phyloP scores from a whole-genome alignment of 208 protist species.

The Leishmania amazonensis region DNA sequence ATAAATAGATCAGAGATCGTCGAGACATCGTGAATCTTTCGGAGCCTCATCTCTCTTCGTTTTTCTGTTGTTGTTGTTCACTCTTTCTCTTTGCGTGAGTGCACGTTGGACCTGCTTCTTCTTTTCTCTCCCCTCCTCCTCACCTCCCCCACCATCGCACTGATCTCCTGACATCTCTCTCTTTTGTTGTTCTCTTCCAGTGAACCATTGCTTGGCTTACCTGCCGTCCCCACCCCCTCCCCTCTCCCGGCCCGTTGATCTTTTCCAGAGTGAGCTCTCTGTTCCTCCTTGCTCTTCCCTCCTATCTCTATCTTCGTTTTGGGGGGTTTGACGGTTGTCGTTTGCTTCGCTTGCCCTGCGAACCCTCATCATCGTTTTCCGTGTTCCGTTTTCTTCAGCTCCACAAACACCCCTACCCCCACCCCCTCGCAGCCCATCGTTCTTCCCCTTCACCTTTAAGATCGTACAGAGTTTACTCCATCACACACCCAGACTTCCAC shows the following conservation, averaged over 20 bases:
- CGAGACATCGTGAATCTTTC: not conserved
- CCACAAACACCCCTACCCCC: too few relatives aligned
- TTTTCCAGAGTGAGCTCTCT: not conserved
- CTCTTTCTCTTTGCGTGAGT: not conserved
- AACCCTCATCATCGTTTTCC: too few relatives aligned
- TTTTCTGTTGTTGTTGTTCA: not conserved
- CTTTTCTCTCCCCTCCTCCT: not conserved
- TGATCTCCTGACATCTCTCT: not conserved
- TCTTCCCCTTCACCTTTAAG: not conserved
- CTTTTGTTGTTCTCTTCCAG: slow-evolving; percentile 3
- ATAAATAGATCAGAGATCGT: too few relatives aligned
- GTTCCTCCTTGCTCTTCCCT: not conserved
- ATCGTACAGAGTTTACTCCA: not conserved
- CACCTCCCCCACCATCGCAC: not conserved
- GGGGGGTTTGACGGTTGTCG: too few relatives aligned
- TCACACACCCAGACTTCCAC: not conserved
- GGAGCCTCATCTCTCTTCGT: not conserved
- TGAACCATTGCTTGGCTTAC: not conserved
- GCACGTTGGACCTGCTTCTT: not conserved
- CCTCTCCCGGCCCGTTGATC: not conserved
- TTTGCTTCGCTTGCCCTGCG: too few relatives aligned
- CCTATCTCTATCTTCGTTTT: not conserved
- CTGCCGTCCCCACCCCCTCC: not conserved
- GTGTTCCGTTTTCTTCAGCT: too few relatives aligned
- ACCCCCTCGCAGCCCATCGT: not conserved